Conservation (phyloP, 352 stramenopile genomes). For the Phytophthora sansomeana region DNA sequence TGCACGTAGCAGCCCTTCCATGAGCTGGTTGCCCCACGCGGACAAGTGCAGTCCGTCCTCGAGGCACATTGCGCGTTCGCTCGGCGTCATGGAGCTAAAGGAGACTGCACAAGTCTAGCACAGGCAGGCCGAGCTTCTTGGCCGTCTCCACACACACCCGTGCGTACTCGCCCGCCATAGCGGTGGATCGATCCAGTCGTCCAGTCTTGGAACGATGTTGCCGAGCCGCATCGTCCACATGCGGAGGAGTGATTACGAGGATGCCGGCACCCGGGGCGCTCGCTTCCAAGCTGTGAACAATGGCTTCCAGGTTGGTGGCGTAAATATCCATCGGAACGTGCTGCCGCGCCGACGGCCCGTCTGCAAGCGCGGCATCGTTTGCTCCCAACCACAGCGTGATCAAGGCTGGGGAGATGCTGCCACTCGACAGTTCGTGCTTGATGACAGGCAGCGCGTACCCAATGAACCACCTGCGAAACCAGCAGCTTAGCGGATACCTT, state of each 20-base stretch:
- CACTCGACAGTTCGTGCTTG: slow-evolving; percentile 40
- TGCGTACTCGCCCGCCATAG: slow-evolving; percentile 44
- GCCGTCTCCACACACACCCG: slow-evolving; percentile 45
- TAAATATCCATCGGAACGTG: slow-evolving; percentile 60
- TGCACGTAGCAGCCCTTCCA: slow-evolving; percentile 41
- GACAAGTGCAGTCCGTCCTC: slow-evolving; percentile 63
- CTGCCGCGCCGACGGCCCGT: slow-evolving; percentile 39
- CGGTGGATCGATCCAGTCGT: slow-evolving; percentile 48
- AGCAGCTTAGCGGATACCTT: not conserved
- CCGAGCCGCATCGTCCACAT: slow-evolving; percentile 46
- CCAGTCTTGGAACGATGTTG: slow-evolving; percentile 18
- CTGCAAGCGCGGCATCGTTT: slow-evolving; percentile 59
- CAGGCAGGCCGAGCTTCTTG: slow-evolving; percentile 23
- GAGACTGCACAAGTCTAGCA: slow-evolving; percentile 51
- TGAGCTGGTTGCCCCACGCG: slow-evolving; percentile 49
- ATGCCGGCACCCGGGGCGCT: slow-evolving; percentile 34
- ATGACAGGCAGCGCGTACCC: slow-evolving; percentile 51
- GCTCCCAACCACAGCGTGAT: slow-evolving; percentile 67
- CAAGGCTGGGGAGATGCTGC: slow-evolving; percentile 35
- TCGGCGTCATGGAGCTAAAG: slow-evolving; percentile 46
- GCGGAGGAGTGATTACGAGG: slow-evolving; percentile 56
- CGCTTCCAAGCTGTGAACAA: slow-evolving; percentile 31
- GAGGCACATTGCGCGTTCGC: slow-evolving; percentile 42
- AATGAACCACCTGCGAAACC: slow-evolving; percentile 42
- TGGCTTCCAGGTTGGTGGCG: slow-evolving; percentile 43